Conservation (phyloP, 345 rosid genomes). For the Populus davidiana region DNA sequence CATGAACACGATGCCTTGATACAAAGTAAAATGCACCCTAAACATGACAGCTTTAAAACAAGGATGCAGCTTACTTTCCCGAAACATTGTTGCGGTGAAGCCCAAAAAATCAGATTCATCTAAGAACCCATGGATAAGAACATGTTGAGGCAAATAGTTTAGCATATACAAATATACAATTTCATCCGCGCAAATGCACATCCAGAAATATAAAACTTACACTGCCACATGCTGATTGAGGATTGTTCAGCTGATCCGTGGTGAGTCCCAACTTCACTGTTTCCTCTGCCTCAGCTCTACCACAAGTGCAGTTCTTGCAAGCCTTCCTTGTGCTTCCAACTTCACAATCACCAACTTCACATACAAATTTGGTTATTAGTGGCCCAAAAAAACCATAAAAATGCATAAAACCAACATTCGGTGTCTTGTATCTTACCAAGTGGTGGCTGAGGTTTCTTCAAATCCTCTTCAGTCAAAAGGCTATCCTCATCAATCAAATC, state of each 20-base stretch:
- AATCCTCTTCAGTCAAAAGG: constrained; percentile 79
- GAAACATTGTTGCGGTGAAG: not conserved
- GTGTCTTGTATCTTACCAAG: constrained; percentile 36
- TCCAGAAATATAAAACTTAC: constrained; percentile 34
- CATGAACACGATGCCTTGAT: not conserved
- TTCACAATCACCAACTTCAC: constrained; percentile 77
- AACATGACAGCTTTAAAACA: too few relatives aligned
- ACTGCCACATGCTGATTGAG: constrained; percentile 93
- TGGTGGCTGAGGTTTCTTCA: constrained; percentile 74
- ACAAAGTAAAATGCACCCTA: not conserved
- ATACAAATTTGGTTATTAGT: not conserved
- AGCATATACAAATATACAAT: not conserved
- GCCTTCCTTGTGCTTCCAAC: constrained; percentile 83
- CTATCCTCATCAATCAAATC: constrained; percentile 96
- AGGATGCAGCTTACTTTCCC: not conserved
- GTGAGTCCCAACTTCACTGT: constrained; percentile 72
- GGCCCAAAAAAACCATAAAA: not conserved
- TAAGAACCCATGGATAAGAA: not conserved
- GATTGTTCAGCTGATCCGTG: constrained; percentile 72
- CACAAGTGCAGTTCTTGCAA: constrained; percentile 92
- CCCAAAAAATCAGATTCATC: not conserved
- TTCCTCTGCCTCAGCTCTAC: constrained; percentile 95
- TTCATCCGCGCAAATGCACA: too few relatives aligned
- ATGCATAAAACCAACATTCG: not conserved
- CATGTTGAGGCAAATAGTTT: not conserved